Evolutionary conservation across 805 yeast genomes (phyloP).

Genomic region (Peterozyma xylosa): DNA sequence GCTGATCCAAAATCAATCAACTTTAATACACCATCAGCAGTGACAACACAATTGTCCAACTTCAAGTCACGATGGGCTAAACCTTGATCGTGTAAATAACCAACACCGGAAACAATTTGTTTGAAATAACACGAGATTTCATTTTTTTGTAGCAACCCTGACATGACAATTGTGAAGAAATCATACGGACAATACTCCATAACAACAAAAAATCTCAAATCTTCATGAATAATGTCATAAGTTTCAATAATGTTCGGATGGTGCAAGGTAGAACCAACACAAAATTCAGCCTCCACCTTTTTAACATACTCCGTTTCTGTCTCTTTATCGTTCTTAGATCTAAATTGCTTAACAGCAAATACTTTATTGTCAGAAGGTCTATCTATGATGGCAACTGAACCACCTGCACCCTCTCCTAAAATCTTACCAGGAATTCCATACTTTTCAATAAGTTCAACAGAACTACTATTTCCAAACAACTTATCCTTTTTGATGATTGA

Average conservation of each 20-base stretch:
- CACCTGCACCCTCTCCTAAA: slow-evolving; percentile 92
- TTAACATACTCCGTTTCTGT: slow-evolving; percentile 60
- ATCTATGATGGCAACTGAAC: slow-evolving; percentile 77
- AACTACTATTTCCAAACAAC: slow-evolving; percentile 29
- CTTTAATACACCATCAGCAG: slow-evolving; percentile 66
- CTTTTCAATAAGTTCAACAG: slow-evolving; percentile 40
- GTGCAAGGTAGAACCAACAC: slow-evolving; percentile 68
- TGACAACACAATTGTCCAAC: slow-evolving; percentile 88
- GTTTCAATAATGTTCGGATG: slow-evolving; percentile 81
- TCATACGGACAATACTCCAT: slow-evolving; percentile 94
- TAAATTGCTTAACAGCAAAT: slow-evolving; percentile 84
- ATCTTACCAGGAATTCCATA: slow-evolving; percentile 71
- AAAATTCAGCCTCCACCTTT: slow-evolving; percentile 77
- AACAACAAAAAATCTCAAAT: slow-evolving; percentile 56
- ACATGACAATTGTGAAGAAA: slow-evolving; percentile 89
- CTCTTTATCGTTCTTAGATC: slow-evolving; percentile 58
- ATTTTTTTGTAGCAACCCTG: slow-evolving; percentile 61
- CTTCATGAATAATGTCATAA: slow-evolving; percentile 69
- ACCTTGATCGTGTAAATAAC: slow-evolving; percentile 72
- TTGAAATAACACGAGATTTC: slow-evolving; percentile 79
- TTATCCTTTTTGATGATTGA: slow-evolving; percentile 16
- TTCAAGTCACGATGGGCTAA: slow-evolving; percentile 91
- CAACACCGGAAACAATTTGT: slow-evolving; percentile 72
- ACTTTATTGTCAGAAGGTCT: slow-evolving; percentile 51
- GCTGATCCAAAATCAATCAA: slow-evolving; percentile 94